phyloP scores from a whole-genome alignment of 345 rosid genomes.

The Rhodomyrtus tomentosa region DNA sequence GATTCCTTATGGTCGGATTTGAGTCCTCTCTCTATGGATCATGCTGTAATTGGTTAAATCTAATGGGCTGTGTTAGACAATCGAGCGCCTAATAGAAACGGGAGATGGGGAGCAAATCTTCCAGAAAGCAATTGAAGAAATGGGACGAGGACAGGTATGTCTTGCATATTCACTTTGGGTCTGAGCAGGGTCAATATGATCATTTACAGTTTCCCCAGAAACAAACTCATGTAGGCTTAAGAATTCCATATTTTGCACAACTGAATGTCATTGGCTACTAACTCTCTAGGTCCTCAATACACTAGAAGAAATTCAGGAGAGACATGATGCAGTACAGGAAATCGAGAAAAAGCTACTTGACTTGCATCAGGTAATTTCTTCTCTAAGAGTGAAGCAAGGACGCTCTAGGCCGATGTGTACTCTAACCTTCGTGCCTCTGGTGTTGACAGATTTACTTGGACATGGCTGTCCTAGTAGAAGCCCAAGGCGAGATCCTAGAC shows the following conservation, averaged over 20 bases:
- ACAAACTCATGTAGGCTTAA: neutral
- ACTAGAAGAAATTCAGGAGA: conserved; percentile 89
- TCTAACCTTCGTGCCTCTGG: neutral
- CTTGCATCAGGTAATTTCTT: conserved; percentile 57
- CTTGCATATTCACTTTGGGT: neutral
- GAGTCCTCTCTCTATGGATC: neutral
- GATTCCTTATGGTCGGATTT: neutral
- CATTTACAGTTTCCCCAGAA: neutral
- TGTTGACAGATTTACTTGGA: conserved; percentile 48
- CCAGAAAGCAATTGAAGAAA: conserved; percentile 86
- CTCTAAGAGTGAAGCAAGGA: neutral
- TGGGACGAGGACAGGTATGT: conserved; percentile 82
- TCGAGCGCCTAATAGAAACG: conserved; percentile 80
- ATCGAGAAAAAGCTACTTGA: conserved; percentile 91
- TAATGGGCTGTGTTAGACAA: conserved; percentile 32
- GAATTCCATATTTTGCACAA: neutral
- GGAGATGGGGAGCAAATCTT: conserved; percentile 93
- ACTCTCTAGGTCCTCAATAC: conserved; percentile 57
- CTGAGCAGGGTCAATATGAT: neutral
- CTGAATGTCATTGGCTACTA: neutral
- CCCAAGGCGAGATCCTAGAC: conserved; percentile 62
- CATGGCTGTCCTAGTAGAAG: conserved; percentile 64
- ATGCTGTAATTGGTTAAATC: conserved; percentile 8
- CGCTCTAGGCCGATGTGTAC: neutral
- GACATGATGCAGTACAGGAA: conserved; percentile 83